Evolutionary conservation across 441 rosid genomes (phyloP).

Genomic region (Omphalea diandra): DNA sequence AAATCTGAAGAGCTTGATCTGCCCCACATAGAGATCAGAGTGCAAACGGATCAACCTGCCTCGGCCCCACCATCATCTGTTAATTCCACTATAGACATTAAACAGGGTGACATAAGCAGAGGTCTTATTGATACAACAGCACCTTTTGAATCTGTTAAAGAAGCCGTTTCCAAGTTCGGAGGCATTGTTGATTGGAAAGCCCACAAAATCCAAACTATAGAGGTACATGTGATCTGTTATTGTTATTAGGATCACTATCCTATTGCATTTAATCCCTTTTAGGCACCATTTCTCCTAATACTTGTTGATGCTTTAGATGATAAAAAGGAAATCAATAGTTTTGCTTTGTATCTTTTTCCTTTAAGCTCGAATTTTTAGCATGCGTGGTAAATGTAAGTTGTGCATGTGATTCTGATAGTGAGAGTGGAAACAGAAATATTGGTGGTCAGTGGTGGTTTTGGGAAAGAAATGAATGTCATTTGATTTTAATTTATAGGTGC

Average conservation of each 20-base stretch:
- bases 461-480: neutral
- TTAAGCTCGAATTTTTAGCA: neutral
- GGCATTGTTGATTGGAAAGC: slow-evolving; percentile 99
- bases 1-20: slow-evolving; percentile 24
- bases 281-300: neutral
- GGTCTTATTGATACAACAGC: slow-evolving; percentile 82
- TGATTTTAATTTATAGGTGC: neutral
- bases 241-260: slow-evolving; percentile 8
- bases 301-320: neutral
- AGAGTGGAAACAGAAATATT: too few species aligned
- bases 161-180: slow-evolving; percentile 92
- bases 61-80: slow-evolving; percentile 21
- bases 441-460: neutral
- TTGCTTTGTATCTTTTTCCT: slow-evolving; percentile 5
- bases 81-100: slow-evolving; percentile 34
- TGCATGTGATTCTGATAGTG: neutral
- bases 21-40: slow-evolving; percentile 24
- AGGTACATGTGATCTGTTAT: slow-evolving; percentile 44
- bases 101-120: slow-evolving; percentile 32
- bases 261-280: too few species aligned
- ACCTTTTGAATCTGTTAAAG: slow-evolving; percentile 93
- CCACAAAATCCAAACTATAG: slow-evolving; percentile 69
- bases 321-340: neutral
- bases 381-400: neutral
- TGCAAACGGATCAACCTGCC: slow-evolving; percentile 2